phyloP scores from a whole-genome alignment of 257 asterid species.

The Plantago major region DNA sequence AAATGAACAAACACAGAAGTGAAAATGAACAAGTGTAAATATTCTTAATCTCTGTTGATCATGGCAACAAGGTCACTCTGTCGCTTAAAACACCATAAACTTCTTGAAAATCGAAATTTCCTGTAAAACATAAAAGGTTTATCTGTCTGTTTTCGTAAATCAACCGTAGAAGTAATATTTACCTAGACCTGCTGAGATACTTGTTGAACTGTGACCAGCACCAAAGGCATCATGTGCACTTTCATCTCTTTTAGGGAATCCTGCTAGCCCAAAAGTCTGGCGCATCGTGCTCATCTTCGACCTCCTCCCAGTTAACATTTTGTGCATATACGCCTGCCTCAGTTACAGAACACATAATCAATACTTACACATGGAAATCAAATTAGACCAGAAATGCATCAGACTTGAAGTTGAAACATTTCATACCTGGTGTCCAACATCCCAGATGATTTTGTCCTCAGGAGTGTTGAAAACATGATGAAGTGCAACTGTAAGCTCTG shows the following conservation, averaged over 20 bases:
- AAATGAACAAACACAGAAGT: not conserved
- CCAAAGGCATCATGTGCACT: constrained; percentile 72
- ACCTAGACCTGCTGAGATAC: constrained; percentile 73
- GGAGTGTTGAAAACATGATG: constrained; percentile 70
- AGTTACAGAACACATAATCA: not conserved
- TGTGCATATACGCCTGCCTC: constrained; percentile 55
- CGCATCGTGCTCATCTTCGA: constrained; percentile 58
- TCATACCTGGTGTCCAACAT: constrained; percentile 69
- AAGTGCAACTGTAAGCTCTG: constrained; percentile 67
- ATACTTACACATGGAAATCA: not conserved
- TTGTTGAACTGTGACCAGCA: constrained; percentile 73
- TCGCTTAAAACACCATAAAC: not conserved
- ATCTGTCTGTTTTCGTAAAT: too few species aligned
- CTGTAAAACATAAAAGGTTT: not conserved
- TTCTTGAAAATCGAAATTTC: not conserved
- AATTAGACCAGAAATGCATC: not conserved
- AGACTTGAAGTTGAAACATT: not conserved
- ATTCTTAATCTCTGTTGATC: too few species aligned
- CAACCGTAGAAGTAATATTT: not conserved
- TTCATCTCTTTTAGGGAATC: constrained; percentile 67
- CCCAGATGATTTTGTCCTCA: constrained; percentile 73
- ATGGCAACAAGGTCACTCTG: not conserved
- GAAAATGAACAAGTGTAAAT: not conserved
- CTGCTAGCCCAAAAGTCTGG: constrained; percentile 60
- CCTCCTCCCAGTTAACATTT: constrained; percentile 69